Evolutionary conservation across 345 rosid species (phyloP).

Genomic region (Brassica carinata): DNA sequence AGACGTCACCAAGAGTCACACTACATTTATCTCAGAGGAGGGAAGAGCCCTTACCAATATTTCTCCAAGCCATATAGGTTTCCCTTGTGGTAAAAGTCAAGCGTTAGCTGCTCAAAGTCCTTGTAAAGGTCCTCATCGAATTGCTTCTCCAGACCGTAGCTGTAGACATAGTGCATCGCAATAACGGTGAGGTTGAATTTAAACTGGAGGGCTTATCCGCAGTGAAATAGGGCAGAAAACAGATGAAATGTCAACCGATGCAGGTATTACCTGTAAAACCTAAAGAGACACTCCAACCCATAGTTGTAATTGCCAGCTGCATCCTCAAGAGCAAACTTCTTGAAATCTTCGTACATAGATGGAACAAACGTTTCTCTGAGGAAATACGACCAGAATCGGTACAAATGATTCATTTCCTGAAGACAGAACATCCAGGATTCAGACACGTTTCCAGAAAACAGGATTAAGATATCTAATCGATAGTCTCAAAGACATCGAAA

Average conservation of each 20-base stretch:
- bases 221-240: not conserved
- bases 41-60: conserved; percentile 64
- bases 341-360: conserved; percentile 88
- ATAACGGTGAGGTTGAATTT: conserved; percentile 2
- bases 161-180: conserved; percentile 38
- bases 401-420: conserved; percentile 98
- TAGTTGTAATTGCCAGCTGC: conserved; percentile 78
- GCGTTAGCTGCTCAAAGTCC: conserved; percentile 84
- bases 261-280: conserved; percentile 81
- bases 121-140: conserved; percentile 72
- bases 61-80: conserved; percentile 94
- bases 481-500: not conserved
- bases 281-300: conserved; percentile 94
- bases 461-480: conserved; percentile 2
- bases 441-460: conserved; percentile 1
- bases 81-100: conserved; percentile 78
- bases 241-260: not conserved
- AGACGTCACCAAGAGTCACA: not conserved
- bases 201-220: not conserved
- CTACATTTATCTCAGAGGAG: not conserved
- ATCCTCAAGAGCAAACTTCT: conserved; percentile 82
- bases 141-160: conserved; percentile 92
- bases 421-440: conserved; percentile 30
- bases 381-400: conserved; percentile 95
- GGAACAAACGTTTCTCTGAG: conserved; percentile 76